Evolutionary conservation across 1,139 yeast genomes (phyloP).

Genomic region (Hansenula sp.): DNA sequence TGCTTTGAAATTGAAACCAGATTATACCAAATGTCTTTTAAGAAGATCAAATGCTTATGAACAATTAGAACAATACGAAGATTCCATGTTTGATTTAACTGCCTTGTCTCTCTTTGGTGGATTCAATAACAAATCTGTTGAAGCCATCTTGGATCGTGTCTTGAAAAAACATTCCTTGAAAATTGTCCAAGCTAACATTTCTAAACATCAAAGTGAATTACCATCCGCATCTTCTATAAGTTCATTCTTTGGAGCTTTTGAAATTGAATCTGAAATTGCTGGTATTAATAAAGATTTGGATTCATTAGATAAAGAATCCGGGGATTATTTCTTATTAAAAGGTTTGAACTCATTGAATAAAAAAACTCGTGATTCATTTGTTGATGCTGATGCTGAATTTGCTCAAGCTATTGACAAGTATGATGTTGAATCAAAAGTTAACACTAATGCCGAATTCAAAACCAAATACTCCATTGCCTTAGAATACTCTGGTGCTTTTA

Average conservation of each 20-base stretch:
- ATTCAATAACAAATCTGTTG: conserved; percentile 74
- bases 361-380: conserved; percentile 70
- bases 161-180: conserved; percentile 71
- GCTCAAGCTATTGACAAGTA: conserved; percentile 63
- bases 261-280: conserved; percentile 29
- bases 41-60: conserved; percentile 88
- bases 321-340: conserved; percentile 60
- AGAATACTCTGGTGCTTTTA: conserved; percentile 80
- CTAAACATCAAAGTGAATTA: conserved; percentile 49
- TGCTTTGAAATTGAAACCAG: conserved; percentile 84
- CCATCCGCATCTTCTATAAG: conserved; percentile 86
- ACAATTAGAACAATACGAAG: conserved; percentile 68
- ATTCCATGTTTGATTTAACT: conserved; percentile 90
- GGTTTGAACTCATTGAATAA: conserved; percentile 63
- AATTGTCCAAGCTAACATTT: conserved; percentile 58
- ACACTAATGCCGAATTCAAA: conserved; percentile 31
- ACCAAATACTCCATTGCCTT: conserved; percentile 65
- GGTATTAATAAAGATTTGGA: conserved; percentile 48
- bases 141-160: conserved; percentile 82
- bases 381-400: conserved; percentile 66
- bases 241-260: conserved; percentile 72
- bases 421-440: conserved; percentile 28
- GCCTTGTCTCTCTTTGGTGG: conserved; percentile 77
- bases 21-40: conserved; percentile 81
- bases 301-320: conserved; percentile 41